These are phyloP conservation scores for Fusarium sp. DNA, from an alignment of 2,329 filamentous ascomycete genomes.

Conservation along the genomic window DNA sequence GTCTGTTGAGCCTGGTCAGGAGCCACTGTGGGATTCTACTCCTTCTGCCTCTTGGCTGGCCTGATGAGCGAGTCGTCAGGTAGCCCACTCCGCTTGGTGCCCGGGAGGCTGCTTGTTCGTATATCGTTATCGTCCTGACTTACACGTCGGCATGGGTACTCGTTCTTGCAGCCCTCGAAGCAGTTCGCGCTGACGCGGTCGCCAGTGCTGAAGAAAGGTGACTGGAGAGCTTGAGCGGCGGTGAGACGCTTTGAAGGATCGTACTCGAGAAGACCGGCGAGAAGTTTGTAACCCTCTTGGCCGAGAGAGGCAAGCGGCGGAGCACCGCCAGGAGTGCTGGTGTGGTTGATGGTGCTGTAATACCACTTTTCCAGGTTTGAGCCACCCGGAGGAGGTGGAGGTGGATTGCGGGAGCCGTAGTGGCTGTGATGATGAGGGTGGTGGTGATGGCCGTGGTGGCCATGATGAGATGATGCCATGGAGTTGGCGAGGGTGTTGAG, in stretches of 20 bases:
- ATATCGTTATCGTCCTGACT: constrained; percentile 98
- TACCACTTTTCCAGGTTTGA: constrained; percentile 84
- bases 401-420: constrained; percentile 57
- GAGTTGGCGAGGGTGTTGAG: constrained; percentile 69
- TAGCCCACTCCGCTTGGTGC: constrained; percentile 88
- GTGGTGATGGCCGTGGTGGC: constrained; percentile 57
- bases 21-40: constrained; percentile 49
- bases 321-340: constrained; percentile 54
- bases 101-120: constrained; percentile 86
- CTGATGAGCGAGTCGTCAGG: constrained; percentile 82
- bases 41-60: constrained; percentile 73
- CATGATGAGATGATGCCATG: constrained; percentile 59
- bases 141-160: constrained; percentile 91
- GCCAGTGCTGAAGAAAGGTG: constrained; percentile 86
- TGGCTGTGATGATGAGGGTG: constrained; percentile 62
- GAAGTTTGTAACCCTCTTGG: constrained; percentile 82
- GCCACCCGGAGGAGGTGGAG: constrained; percentile 45
- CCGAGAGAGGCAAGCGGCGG: constrained; percentile 72
- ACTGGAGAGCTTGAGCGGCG: constrained; percentile 87
- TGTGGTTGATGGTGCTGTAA: constrained; percentile 75
- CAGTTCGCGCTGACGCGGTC: constrained; percentile 84
- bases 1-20: no score
- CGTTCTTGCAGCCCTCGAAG: constrained; percentile 88
- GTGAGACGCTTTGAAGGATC: constrained; percentile 91
- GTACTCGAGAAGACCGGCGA: constrained; percentile 89